A percentile compares a stretch with the other conserved stretches of the same genome.
Conservation (phyloP, 1,284 basidiomycete species). For the Marasmius fiardii region DNA sequence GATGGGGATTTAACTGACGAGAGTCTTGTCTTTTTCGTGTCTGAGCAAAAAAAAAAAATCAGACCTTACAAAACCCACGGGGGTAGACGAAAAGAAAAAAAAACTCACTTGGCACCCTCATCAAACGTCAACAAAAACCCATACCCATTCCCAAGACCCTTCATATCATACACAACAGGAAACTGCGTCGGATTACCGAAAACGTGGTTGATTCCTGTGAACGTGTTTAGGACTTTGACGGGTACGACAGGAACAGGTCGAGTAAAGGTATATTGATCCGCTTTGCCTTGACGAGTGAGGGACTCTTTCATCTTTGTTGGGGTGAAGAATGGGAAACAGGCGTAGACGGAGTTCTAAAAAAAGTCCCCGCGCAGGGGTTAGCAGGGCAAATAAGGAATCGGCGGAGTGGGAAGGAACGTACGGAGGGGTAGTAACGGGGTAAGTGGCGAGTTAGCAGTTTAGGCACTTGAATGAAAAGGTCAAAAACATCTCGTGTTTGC, state of each 20-base stretch:
- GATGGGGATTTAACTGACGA: constrained; percentile 17
- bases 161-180: constrained; percentile 32
- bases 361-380: too few species aligned
- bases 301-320: constrained; percentile 41
- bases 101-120: constrained; percentile 23
- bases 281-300: constrained; percentile 35
- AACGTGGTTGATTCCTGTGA: constrained; percentile 38
- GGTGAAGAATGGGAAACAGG: constrained; percentile 56
- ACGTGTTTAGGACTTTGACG: constrained; percentile 38
- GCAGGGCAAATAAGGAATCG: too few species aligned
- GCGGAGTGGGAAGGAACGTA: background rate
- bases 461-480: constrained; percentile 28
- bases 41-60: constrained; percentile 2
- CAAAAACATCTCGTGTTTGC: background rate
- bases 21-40: constrained; percentile 21
- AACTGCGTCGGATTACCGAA: constrained; percentile 37
- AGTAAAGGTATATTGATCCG: constrained; percentile 40
- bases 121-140: constrained; percentile 30
- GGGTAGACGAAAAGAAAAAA: too few species aligned
- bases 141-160: constrained; percentile 23
- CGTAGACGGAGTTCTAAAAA: constrained; percentile 34
- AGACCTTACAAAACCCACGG: background rate
- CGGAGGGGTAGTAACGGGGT: constrained; percentile 42
- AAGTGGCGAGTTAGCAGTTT: constrained; percentile 46
- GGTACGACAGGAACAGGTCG: constrained; percentile 27